A percentile compares a stretch with the other conserved stretches of the same genome.
Evolutionary conservation across 257 asterid species (phyloP).

Genomic region (Vinca minor): DNA sequence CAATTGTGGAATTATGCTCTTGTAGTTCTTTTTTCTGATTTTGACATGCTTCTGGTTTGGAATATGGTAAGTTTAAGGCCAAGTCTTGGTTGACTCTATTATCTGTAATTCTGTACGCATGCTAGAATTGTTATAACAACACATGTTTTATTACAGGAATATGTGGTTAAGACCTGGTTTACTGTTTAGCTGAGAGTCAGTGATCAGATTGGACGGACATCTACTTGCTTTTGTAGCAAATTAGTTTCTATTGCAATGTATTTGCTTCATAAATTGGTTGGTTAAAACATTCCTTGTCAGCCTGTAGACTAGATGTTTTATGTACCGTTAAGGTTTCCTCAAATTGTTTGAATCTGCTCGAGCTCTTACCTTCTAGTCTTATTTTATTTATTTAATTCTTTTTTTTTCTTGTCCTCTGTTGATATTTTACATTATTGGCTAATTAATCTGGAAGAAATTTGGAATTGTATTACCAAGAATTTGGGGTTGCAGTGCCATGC

Average conservation of each 20-base stretch:
- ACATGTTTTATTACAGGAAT: not conserved
- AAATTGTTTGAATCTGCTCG: not conserved
- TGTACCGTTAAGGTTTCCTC: not conserved
- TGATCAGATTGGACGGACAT: not conserved
- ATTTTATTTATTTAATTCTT: too few species aligned
- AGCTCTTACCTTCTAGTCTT: not conserved
- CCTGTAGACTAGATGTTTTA: not conserved
- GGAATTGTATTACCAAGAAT: too few species aligned
- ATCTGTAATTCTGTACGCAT: not conserved
- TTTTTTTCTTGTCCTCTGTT: not conserved
- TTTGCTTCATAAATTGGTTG: not conserved
- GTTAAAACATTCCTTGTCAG: not conserved
- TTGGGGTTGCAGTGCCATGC: not conserved
- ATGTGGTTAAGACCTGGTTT: not conserved
- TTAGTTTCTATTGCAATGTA: too few species aligned
- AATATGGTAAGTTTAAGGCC: not conserved
- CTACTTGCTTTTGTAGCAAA: not conserved
- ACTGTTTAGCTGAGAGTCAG: not conserved
- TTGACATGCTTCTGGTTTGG: not conserved
- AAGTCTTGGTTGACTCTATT: not conserved
- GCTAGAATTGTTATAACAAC: not conserved
- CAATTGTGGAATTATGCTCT: not conserved
- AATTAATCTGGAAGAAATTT: not conserved
- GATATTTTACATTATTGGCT: not conserved
- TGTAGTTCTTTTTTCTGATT: not conserved